Evolutionary conservation across 2,329 filamentous ascomycete genomes (phyloP).

Genomic region (Fusarium keratoplasticum): DNA sequence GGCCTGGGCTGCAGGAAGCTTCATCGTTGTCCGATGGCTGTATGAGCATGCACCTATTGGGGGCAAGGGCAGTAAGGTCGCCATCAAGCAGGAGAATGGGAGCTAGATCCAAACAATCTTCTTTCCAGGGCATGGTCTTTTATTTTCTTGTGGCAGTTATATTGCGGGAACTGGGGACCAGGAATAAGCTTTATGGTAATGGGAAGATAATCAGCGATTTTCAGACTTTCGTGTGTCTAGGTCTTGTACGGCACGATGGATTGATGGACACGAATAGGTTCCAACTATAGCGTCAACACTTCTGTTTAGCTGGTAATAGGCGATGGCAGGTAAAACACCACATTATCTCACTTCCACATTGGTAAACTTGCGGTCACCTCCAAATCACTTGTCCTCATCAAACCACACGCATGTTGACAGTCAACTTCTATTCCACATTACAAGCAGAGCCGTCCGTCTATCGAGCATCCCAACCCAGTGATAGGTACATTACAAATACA

Average conservation of each 20-base stretch:
- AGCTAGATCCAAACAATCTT: slow-evolving; percentile 19
- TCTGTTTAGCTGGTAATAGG: neutral
- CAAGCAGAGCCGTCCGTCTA: slow-evolving; percentile 33
- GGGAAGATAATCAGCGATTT: neutral
- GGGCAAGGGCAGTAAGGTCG: slow-evolving; percentile 36
- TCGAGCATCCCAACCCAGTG: slow-evolving; percentile 34
- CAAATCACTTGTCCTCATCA: neutral
- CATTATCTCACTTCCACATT: neutral
- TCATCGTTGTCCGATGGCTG: slow-evolving; percentile 60
- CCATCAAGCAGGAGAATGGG: slow-evolving; percentile 39
- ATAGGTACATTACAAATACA: slow-evolving; percentile 84
- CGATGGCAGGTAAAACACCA: slow-evolving; percentile 2
- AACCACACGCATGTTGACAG: neutral
- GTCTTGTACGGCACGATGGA: neutral
- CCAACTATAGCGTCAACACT: neutral
- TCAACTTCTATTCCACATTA: slow-evolving; percentile 40
- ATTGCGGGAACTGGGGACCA: neutral
- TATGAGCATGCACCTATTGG: slow-evolving; percentile 53
- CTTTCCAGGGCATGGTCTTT: slow-evolving; percentile 5
- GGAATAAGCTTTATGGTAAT: neutral
- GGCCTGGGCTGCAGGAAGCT: slow-evolving; percentile 73
- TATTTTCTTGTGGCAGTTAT: neutral
- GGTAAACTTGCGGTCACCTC: neutral
- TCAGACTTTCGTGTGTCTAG: neutral
- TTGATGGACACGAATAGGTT: neutral